These are phyloP conservation scores for Macrotyloma uniflorum DNA, from an alignment of 306 rosid species.

Conservation along the genomic window DNA sequence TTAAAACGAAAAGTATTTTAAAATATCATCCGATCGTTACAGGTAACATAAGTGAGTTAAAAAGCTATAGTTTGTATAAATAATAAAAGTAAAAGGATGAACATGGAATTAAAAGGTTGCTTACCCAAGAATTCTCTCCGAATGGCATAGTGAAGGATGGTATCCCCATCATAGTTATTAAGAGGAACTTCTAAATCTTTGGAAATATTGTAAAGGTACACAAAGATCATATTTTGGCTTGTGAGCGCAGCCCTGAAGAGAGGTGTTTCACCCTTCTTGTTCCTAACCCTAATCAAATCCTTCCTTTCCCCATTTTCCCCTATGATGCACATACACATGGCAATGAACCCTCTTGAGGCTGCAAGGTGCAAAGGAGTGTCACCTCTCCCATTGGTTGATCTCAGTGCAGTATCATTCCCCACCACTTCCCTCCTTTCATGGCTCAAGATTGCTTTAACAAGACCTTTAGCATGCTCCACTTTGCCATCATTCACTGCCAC, in stretches of 20 bases:
- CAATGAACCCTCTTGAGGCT: constrained; percentile 1
- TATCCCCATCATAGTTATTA: background rate
- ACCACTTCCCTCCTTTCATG: background rate
- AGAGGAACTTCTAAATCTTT: background rate
- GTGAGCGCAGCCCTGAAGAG: constrained; percentile 49
- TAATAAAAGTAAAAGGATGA: too few species aligned
- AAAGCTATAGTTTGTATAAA: too few species aligned
- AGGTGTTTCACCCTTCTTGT: constrained; percentile 39
- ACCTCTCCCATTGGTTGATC: background rate
- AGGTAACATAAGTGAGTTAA: too few species aligned
- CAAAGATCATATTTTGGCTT: background rate
- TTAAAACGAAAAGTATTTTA: too few species aligned
- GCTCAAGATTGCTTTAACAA: background rate
- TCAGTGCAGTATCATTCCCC: background rate
- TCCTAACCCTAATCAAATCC: constrained; percentile 2
- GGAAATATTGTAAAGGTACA: background rate
- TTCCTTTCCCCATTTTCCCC: background rate
- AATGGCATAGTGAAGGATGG: constrained; percentile 32
- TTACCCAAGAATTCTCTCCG: constrained; percentile 12
- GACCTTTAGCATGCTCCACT: background rate
- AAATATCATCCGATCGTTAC: too few species aligned
- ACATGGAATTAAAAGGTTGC: background rate
- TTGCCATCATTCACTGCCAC: constrained; percentile 4
- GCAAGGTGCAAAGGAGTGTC: constrained; percentile 23
- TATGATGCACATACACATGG: background rate